Percentiles rank a stretch among this genome's conserved stretches.
Conservation (phyloP, 306 rosid species). For the Cucurbita pepo region DNA sequence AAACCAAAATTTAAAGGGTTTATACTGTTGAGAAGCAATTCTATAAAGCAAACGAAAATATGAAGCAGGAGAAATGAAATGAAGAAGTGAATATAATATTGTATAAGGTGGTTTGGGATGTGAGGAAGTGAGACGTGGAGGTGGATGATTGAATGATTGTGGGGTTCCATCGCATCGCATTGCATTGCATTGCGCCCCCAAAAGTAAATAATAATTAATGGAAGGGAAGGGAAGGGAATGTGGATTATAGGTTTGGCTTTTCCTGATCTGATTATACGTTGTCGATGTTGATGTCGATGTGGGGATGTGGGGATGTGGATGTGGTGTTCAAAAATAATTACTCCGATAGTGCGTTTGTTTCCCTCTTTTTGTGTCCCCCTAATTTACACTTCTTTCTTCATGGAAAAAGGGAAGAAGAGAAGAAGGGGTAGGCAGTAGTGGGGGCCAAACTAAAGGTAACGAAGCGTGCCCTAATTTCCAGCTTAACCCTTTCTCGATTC, state of each 20-base stretch:
- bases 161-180: too few relatives aligned
- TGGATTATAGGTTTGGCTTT: background rate
- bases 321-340: too few relatives aligned
- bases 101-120: background rate
- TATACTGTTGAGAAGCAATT: too few relatives aligned
- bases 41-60: too few relatives aligned
- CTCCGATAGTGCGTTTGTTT: background rate
- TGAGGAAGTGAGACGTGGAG: background rate
- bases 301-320: too few relatives aligned
- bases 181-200: too few relatives aligned
- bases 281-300: too few relatives aligned
- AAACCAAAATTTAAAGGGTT: too few relatives aligned
- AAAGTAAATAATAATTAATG: too few relatives aligned
- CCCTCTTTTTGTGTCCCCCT: background rate
- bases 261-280: too few relatives aligned
- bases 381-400: background rate
- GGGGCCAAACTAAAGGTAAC: background rate
- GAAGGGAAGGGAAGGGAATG: background rate
- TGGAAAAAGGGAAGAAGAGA: background rate
- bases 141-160: background rate
- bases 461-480: conserved; percentile 2
- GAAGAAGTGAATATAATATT: too few relatives aligned
- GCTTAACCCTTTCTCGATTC: background rate
- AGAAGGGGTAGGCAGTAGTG: background rate
- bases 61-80: too few relatives aligned